Conservation (phyloP, 495 filamentous ascomycete genomes). For the Penicillium parvum region DNA sequence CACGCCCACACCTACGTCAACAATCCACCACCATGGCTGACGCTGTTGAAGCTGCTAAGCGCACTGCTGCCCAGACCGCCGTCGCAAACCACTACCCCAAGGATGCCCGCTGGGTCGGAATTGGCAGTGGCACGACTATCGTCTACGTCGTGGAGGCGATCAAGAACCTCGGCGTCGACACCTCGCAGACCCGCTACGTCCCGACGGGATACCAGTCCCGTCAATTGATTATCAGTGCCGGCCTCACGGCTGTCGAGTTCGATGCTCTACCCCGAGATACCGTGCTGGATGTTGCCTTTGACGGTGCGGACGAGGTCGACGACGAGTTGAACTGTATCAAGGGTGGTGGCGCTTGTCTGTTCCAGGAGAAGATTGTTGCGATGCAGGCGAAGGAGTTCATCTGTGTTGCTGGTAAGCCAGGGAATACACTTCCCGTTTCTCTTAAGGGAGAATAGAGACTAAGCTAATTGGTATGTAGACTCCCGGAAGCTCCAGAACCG, state of each 20-base stretch:
- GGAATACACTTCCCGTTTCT: background rate
- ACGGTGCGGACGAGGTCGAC: slow-evolving; percentile 96
- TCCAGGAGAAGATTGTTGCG: slow-evolving; percentile 96
- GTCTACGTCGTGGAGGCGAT: slow-evolving; percentile 96
- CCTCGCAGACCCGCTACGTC: slow-evolving; percentile 69
- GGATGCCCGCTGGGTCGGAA: slow-evolving; percentile 72
- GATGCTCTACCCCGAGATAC: slow-evolving; percentile 59
- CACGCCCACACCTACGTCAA: background rate
- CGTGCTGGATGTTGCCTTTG: slow-evolving; percentile 78
- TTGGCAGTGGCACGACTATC: slow-evolving; percentile 90
- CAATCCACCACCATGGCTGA: slow-evolving; percentile 35
- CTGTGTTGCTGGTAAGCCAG: slow-evolving; percentile 73
- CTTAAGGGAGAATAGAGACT: too few species aligned
- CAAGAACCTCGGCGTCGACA: slow-evolving; percentile 58
- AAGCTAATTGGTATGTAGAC: slow-evolving; percentile 45
- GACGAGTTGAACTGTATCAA: slow-evolving; percentile 95
- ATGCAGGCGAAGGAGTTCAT: slow-evolving; percentile 82
- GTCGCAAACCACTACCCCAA: slow-evolving; percentile 79
- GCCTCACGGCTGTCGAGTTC: slow-evolving; percentile 72
- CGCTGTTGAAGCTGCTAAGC: slow-evolving; percentile 75
- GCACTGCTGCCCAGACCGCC: slow-evolving; percentile 74
- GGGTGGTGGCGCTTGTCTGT: slow-evolving; percentile 91
- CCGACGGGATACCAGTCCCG: slow-evolving; percentile 90
- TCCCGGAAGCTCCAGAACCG: slow-evolving; percentile 78
- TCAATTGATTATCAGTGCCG: slow-evolving; percentile 71